A percentile compares a stretch with the other conserved stretches of the same genome.
Evolutionary conservation across 768 basidiomycete genomes (phyloP).

Genomic region (Suillus ampliporus): DNA sequence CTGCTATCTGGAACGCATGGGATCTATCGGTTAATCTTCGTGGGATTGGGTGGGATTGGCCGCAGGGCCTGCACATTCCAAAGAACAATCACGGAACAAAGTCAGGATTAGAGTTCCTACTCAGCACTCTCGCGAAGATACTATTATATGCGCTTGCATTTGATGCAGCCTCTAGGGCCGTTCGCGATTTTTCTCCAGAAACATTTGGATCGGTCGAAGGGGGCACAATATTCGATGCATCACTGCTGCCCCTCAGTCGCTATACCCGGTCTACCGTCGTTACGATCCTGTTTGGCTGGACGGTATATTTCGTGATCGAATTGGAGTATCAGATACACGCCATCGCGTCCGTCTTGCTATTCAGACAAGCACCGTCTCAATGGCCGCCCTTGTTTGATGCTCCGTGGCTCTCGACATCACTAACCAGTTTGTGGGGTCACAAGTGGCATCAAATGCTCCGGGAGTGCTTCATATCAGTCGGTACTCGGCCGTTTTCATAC

Average conservation of each 20-base stretch:
- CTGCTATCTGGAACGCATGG: conserved; percentile 30
- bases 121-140: conserved; percentile 13
- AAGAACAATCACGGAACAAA: conserved; percentile 16
- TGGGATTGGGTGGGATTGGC: conserved; percentile 33
- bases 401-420: conserved; percentile 63
- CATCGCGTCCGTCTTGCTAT: conserved; percentile 49
- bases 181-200: conserved; percentile 41
- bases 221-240: conserved; percentile 44
- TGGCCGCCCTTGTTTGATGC: conserved; percentile 70
- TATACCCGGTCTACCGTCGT: conserved; percentile 51
- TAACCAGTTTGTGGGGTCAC: conserved; percentile 65
- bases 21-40: conserved; percentile 32
- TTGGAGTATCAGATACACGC: conserved; percentile 47
- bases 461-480: conserved; percentile 58
- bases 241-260: conserved; percentile 36
- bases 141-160: conserved; percentile 12
- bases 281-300: conserved; percentile 47
- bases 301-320: conserved; percentile 53
- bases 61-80: conserved; percentile 19
- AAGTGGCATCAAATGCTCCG: conserved; percentile 78
- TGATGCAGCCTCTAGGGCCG: conserved; percentile 18
- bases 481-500: conserved; percentile 47
- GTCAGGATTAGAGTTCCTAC: conserved; percentile 23
- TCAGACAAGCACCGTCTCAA: conserved; percentile 53
- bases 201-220: conserved; percentile 43